phyloP scores from a whole-genome alignment of 768 basidiomycete species.

The Leccinum imitatum region DNA sequence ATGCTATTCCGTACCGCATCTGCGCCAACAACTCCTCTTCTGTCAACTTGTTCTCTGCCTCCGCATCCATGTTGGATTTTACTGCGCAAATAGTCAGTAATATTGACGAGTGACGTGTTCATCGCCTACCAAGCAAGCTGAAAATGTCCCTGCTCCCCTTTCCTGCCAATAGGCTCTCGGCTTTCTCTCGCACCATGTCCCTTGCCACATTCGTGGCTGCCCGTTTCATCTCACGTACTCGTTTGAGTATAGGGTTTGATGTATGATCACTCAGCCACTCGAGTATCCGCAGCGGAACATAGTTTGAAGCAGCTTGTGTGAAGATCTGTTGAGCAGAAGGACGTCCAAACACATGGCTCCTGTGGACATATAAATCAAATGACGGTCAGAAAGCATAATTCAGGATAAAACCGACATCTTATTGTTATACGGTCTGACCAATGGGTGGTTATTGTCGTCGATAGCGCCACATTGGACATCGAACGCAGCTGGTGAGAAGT shows the following conservation, averaged over 20 bases:
- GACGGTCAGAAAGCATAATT: conserved; percentile 4
- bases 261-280: conserved; percentile 35
- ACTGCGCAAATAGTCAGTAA: conserved; percentile 12
- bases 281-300: conserved; percentile 22
- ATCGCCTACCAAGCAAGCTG: conserved; percentile 40
- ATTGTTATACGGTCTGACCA: conserved; percentile 12
- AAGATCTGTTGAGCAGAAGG: conserved; percentile 21
- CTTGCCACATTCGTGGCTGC: conserved; percentile 9
- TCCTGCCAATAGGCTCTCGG: conserved; percentile 10
- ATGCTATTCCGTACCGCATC: conserved; percentile 15
- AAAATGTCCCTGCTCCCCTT: conserved; percentile 18
- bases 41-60: conserved; percentile 23
- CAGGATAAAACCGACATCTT: conserved; percentile 8
- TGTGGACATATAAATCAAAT: conserved; percentile 8
- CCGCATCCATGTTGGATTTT: conserved; percentile 29
- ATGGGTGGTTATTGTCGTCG: conserved; percentile 10
- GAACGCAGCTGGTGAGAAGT: conserved; percentile 26
- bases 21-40: conserved; percentile 19
- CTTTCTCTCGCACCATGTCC: conserved; percentile 20
- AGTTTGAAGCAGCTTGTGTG: conserved; percentile 8
- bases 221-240: conserved; percentile 12
- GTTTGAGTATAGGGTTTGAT: conserved; percentile 18
- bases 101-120: not conserved
- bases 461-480: conserved; percentile 43
- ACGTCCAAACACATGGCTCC: conserved; percentile 15